phyloP scores from a whole-genome alignment of 2,329 filamentous ascomycete genomes.

The Fusarium cyanostomum region DNA sequence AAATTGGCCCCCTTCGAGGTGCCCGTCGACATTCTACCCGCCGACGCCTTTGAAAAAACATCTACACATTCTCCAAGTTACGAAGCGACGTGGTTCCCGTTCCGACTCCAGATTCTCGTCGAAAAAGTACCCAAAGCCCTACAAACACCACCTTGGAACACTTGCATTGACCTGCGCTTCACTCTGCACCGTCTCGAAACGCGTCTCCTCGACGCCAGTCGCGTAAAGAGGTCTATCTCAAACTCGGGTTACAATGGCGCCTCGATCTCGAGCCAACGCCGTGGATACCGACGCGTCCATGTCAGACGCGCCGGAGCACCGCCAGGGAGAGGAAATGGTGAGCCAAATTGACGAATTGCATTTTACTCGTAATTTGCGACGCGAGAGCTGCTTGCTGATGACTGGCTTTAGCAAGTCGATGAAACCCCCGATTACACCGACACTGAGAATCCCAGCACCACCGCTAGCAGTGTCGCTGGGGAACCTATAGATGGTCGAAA shows the following conservation, averaged over 20 bases:
- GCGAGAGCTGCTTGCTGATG: slow-evolving; percentile 21
- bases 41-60: slow-evolving; percentile 47
- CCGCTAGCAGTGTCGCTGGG: slow-evolving; percentile 85
- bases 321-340: slow-evolving; percentile 61
- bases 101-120: slow-evolving; percentile 12
- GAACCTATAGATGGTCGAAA: slow-evolving; percentile 84
- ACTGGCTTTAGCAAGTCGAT: slow-evolving; percentile 63
- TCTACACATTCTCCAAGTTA: slow-evolving; percentile 36
- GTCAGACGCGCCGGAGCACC: slow-evolving; percentile 64
- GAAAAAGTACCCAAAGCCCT: slow-evolving; percentile 1
- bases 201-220: slow-evolving; percentile 60
- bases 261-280: slow-evolving; percentile 62
- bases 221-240: slow-evolving; percentile 60
- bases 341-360: slow-evolving; percentile 17
- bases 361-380: background rate
- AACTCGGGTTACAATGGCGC: slow-evolving; percentile 59
- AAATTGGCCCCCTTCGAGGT: slow-evolving; percentile 47
- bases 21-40: slow-evolving; percentile 49
- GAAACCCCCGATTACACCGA: slow-evolving; percentile 74
- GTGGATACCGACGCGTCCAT: slow-evolving; percentile 71
- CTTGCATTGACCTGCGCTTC: slow-evolving; percentile 20
- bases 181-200: slow-evolving; percentile 44
- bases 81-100: slow-evolving; percentile 19
- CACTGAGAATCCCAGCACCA: slow-evolving; percentile 73
- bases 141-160: background rate